Conservation (phyloP, 2,329 filamentous ascomycete species). For the Purpureocillium takamizusanense region DNA sequence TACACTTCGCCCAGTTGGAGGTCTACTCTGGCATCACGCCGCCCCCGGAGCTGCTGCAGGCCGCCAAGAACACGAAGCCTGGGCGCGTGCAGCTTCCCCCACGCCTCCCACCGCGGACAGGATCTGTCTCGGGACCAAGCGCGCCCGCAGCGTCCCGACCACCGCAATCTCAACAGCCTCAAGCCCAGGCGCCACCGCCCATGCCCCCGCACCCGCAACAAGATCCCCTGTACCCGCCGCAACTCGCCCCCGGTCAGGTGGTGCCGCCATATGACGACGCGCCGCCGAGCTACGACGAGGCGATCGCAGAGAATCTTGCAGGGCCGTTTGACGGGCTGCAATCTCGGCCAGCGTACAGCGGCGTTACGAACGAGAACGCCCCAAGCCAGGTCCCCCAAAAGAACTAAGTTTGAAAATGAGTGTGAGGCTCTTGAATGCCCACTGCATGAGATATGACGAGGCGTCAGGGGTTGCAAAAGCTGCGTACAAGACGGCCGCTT, state of each 20-base stretch:
- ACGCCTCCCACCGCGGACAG: slow-evolving; percentile 24
- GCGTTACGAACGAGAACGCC: slow-evolving; percentile 52
- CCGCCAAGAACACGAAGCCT: slow-evolving; percentile 29
- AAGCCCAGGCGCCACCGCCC: slow-evolving; percentile 9
- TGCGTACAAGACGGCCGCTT: too few relatives aligned
- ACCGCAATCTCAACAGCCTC: slow-evolving; percentile 10
- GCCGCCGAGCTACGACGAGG: slow-evolving; percentile 93
- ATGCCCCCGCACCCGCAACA: slow-evolving; percentile 19
- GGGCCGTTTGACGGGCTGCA: slow-evolving; percentile 56
- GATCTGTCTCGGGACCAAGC: slow-evolving; percentile 14
- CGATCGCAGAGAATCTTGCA: slow-evolving; percentile 65
- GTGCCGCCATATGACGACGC: slow-evolving; percentile 56
- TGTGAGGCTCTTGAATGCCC: slow-evolving; percentile 4
- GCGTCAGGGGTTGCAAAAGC: not conserved
- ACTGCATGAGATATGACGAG: slow-evolving; percentile 2
- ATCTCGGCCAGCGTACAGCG: slow-evolving; percentile 59
- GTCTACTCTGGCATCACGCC: slow-evolving; percentile 85
- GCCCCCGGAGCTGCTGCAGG: slow-evolving; percentile 64
- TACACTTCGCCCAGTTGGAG: slow-evolving; percentile 64
- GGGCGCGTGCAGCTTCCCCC: slow-evolving; percentile 26
- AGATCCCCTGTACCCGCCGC: slow-evolving; percentile 51
- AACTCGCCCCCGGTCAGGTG: slow-evolving; percentile 35
- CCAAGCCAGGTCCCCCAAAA: slow-evolving; percentile 41
- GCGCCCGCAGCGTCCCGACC: slow-evolving; percentile 2
- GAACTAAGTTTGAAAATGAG: slow-evolving; percentile 15